Percentiles rank a stretch among this genome's conserved stretches.
phyloP scores from a whole-genome alignment of 768 basidiomycete species.

The Podaxis sp. region DNA sequence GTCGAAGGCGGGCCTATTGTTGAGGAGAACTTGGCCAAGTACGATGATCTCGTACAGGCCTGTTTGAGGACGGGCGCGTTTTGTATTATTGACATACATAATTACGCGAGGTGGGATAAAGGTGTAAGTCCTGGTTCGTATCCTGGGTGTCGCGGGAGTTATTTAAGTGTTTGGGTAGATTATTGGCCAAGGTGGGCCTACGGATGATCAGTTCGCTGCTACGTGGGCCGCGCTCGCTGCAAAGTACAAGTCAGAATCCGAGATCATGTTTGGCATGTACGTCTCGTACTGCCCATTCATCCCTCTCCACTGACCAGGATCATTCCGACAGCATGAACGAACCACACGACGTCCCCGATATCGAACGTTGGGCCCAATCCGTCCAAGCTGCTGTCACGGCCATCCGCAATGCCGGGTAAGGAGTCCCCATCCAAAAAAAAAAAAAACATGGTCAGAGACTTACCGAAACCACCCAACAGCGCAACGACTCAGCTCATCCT shows the following conservation, averaged over 20 bases:
- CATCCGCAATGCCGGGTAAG: conserved; percentile 52
- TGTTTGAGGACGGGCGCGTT: conserved; percentile 48
- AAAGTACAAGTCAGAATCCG: conserved; percentile 39
- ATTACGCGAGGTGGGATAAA: conserved; percentile 57
- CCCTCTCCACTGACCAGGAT: neutral
- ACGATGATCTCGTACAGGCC: conserved; percentile 49
- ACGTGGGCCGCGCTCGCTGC: conserved; percentile 53
- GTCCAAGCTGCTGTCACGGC: conserved; percentile 63
- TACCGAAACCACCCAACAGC: conserved; percentile 21
- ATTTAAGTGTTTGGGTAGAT: conserved; percentile 29
- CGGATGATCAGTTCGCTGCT: conserved; percentile 49
- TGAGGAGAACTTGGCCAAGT: conserved; percentile 42
- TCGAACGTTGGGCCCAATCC: conserved; percentile 44
- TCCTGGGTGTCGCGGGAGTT: neutral
- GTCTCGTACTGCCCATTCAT: conserved; percentile 15
- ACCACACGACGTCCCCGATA: conserved; percentile 55
- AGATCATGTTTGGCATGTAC: conserved; percentile 49
- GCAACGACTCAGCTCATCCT: conserved; percentile 56
- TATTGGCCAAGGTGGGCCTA: conserved; percentile 62
- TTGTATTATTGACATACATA: conserved; percentile 60
- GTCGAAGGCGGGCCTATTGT: conserved; percentile 38
- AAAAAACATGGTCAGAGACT: neutral
- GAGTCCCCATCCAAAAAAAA: neutral
- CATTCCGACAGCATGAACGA: conserved; percentile 53
- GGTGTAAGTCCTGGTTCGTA: conserved; percentile 24